phyloP scores from a whole-genome alignment of 768 basidiomycete species.

The Nidula microcarpa region DNA sequence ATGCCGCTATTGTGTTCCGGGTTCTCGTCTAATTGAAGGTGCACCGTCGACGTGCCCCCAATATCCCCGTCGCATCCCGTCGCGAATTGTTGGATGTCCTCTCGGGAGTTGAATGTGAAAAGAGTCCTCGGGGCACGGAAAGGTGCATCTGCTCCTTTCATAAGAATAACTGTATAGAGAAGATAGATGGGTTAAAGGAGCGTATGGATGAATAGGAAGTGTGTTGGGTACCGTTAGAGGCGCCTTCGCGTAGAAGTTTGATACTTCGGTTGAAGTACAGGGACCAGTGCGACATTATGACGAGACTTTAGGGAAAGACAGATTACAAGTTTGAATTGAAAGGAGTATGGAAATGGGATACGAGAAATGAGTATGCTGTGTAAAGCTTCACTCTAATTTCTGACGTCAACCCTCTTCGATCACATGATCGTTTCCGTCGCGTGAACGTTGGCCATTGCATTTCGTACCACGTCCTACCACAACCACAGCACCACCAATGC shows the following conservation, averaged over 20 bases:
- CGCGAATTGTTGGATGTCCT: slow-evolving; percentile 61
- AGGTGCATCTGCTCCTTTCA: slow-evolving; percentile 72
- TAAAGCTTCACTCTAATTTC: no score
- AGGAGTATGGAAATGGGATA: no score
- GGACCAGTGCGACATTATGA: slow-evolving; percentile 31
- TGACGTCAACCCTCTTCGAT: no score
- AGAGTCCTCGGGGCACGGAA: slow-evolving; percentile 60
- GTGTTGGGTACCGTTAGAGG: slow-evolving; percentile 26
- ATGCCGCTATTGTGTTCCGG: slow-evolving; percentile 41
- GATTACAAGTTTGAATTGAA: no score
- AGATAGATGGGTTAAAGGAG: slow-evolving; percentile 1
- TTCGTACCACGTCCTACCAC: no score
- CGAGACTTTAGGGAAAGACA: no score
- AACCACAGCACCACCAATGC: no score
- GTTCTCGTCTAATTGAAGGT: slow-evolving; percentile 65
- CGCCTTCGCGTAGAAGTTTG: slow-evolving; percentile 28
- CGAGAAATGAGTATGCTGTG: no score
- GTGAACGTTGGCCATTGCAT: no score
- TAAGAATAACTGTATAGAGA: slow-evolving; percentile 69
- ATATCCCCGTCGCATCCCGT: slow-evolving; percentile 88
- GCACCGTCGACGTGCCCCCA: slow-evolving; percentile 77
- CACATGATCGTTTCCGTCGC: no score
- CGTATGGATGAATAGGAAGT: neutral
- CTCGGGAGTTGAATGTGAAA: slow-evolving; percentile 56
- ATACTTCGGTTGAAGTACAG: slow-evolving; percentile 34